These are phyloP conservation scores for Phytophthora idaei DNA, from an alignment of 352 stramenopile genomes.

Conservation along the genomic window DNA sequence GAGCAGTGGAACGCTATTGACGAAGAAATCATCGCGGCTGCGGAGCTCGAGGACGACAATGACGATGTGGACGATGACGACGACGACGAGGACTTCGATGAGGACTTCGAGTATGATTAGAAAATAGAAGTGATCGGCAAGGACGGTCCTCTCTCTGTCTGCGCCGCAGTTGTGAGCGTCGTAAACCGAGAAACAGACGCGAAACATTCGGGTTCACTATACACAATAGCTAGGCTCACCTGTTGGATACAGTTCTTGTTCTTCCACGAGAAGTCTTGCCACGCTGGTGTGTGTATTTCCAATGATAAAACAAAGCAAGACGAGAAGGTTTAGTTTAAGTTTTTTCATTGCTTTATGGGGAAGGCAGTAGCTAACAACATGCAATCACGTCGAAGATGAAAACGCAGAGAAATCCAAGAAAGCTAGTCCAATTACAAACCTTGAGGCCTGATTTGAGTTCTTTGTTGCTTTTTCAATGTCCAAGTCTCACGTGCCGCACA, in stretches of 20 bases:
- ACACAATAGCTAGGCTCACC: no score
- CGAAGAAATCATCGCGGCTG: slow-evolving; percentile 73
- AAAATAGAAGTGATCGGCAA: slow-evolving; percentile 44
- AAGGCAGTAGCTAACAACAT: slow-evolving; percentile 20
- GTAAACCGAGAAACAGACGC: slow-evolving; percentile 22
- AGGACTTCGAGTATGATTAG: slow-evolving; percentile 71
- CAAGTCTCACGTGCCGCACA: slow-evolving; percentile 30
- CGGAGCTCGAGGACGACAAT: slow-evolving; percentile 60
- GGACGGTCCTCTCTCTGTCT: slow-evolving; percentile 8
- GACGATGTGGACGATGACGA: slow-evolving; percentile 63
- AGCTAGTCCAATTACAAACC: slow-evolving; percentile 44
- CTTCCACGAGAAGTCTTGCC: no score
- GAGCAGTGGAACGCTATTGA: slow-evolving; percentile 85
- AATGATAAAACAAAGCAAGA: background rate
- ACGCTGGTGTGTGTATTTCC: no score
- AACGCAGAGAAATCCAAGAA: slow-evolving; percentile 30
- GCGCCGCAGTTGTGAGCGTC: slow-evolving; percentile 19
- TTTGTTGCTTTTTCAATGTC: slow-evolving; percentile 36
- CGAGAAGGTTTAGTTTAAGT: slow-evolving; percentile 3
- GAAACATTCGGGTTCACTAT: slow-evolving; percentile 4
- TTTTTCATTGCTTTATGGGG: slow-evolving; percentile 29
- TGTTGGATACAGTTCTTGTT: background rate
- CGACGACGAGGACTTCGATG: slow-evolving; percentile 70
- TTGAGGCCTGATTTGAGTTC: slow-evolving; percentile 28
- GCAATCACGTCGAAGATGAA: slow-evolving; percentile 23